Evolutionary conservation across 495 filamentous ascomycete genomes (phyloP), one percentile per base, ranked within the genome.

Genomic region (Lasiosphaeris hirsuta): DNA sequence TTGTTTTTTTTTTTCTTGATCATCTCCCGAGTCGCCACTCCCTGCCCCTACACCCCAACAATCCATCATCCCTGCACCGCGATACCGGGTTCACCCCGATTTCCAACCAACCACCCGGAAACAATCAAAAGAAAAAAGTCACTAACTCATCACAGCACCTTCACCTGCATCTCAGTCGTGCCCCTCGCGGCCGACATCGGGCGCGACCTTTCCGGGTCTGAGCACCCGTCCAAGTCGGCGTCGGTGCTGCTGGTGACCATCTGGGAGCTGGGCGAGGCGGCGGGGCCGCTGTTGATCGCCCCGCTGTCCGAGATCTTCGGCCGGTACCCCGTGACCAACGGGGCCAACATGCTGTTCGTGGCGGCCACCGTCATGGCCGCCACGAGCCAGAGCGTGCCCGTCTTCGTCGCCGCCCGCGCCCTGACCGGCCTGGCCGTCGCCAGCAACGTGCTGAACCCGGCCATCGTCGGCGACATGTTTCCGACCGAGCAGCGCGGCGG

Each of bases 391-490:
- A 75, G 64, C 42, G 68, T 77, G 0, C 48, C 66, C 0, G 51
- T 77, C 23, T 74, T 85, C 30, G 76, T 85, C 34, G 64, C 61
- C 3, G 69, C 78, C 2, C 68, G 82, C 6, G 75, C 75, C 19
- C 56, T 84, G 44, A 82, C 78, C 0, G 81, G 81, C 0, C 60
- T 77, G 8, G 73, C 78, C 2, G 80, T 83, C 2, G 78, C 81
- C 1, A 70, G 68, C 9, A 82, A 83, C 61, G 80, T 84, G 51
- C 66, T 85, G 3, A 80, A 78, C 57, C 82, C 82, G 1, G 81
- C 81, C 15, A 77, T 84, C 39, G 79, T 85, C 13, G 82, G 81
- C 33, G 82, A 85, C 59, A 79, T 84, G 43, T 84, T 82, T 54
- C 62, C 64, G 0, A 60, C 74, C 0, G 78, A 83, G 40, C 61